A percentile compares a stretch with the other conserved stretches of the same genome.
phyloP scores from a whole-genome alignment of 2,329 filamentous ascomycete genomes.

The Teratosphaeria zuluensis region DNA sequence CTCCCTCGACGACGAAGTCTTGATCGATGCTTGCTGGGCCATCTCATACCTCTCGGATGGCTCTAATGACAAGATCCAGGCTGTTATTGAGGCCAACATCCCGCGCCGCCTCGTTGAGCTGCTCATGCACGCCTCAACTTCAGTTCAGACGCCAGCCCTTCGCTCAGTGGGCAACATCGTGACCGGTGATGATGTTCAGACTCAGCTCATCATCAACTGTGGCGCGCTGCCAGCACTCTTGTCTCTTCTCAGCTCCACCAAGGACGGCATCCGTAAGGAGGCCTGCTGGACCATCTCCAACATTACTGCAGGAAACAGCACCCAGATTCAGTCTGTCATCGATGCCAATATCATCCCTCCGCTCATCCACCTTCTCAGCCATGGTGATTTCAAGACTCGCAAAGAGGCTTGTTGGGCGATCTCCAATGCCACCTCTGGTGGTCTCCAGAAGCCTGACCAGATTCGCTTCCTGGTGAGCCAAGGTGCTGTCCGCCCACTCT shows the following conservation, averaged over 20 bases:
- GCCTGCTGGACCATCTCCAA: slow-evolving; percentile 99
- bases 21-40: slow-evolving; percentile 99
- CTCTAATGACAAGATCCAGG: slow-evolving; percentile 98
- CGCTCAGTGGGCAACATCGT: slow-evolving; percentile 98
- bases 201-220: slow-evolving; percentile 98
- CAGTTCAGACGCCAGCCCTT: slow-evolving; percentile 92
- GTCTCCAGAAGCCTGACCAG: slow-evolving; percentile 96
- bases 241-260: slow-evolving; percentile 87
- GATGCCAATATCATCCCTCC: slow-evolving; percentile 96
- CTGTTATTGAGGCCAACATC: slow-evolving; percentile 96
- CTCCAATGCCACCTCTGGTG: slow-evolving; percentile 94
- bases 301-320: slow-evolving; percentile 95
- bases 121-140: slow-evolving; percentile 95
- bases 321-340: slow-evolving; percentile 92
- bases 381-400: slow-evolving; percentile 96
- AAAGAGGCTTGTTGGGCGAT: slow-evolving; percentile 99
- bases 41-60: slow-evolving; percentile 98
- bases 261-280: slow-evolving; percentile 98
- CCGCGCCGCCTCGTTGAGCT: slow-evolving; percentile 93
- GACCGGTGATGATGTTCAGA: slow-evolving; percentile 96
- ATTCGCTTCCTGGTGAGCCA: slow-evolving; percentile 89
- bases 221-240: slow-evolving; percentile 86
- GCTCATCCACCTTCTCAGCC: slow-evolving; percentile 88
- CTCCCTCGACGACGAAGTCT: slow-evolving; percentile 92
- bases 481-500: slow-evolving; percentile 95